Percentiles rank a stretch among this genome's conserved stretches.
These are phyloP conservation scores for Diaporthe vaccinii DNA, from an alignment of 2,329 filamentous ascomycete species.

Conservation along the genomic window DNA sequence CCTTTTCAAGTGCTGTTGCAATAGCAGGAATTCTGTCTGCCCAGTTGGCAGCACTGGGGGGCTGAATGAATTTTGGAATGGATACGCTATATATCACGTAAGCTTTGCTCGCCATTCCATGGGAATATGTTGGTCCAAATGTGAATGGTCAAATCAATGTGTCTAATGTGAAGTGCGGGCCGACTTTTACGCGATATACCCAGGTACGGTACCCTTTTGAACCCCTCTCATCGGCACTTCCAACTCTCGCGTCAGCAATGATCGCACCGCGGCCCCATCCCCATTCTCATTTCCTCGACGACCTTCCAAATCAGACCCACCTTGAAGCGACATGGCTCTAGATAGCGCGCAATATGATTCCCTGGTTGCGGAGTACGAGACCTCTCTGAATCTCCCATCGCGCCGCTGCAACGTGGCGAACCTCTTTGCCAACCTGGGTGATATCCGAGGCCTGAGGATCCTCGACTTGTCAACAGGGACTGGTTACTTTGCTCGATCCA, in stretches of 20 bases:
- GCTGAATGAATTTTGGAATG: not conserved
- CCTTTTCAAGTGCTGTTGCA: too few species aligned
- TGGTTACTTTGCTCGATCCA: not conserved
- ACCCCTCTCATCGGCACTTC: not conserved
- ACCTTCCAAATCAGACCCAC: accelerated
- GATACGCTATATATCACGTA: not conserved
- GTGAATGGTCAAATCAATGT: not conserved
- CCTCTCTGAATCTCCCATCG: not conserved
- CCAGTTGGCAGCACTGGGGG: not conserved
- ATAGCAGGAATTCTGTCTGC: not conserved
- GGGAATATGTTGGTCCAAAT: not conserved
- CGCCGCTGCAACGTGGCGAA: not conserved
- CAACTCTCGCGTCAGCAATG: not conserved
- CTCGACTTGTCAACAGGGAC: conserved; percentile 1
- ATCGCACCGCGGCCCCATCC: not conserved
- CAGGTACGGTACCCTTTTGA: too few species aligned
- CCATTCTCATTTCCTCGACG: not conserved
- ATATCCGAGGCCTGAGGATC: not conserved
- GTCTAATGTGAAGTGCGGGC: not conserved
- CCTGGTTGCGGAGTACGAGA: not conserved
- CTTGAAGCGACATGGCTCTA: not conserved
- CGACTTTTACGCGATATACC: not conserved
- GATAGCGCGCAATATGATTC: conserved; percentile 3
- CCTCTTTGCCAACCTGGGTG: not conserved
- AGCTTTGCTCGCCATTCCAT: not conserved